Conservation (phyloP, 345 rosid species). For the Populus simonii region DNA sequence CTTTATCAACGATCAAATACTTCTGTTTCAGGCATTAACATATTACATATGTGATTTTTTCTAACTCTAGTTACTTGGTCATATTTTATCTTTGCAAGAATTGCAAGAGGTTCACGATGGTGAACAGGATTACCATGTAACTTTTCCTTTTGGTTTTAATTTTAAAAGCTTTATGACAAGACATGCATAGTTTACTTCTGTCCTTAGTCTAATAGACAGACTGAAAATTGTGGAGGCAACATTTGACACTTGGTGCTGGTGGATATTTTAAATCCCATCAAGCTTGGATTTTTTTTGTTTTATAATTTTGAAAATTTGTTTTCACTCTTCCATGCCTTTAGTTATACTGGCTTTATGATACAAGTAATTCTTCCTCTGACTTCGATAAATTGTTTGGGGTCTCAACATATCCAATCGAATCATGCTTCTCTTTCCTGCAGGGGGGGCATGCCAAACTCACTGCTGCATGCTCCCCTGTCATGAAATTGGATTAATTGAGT, state of each 20-base stretch:
- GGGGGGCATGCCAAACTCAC: not conserved
- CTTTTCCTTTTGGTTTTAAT: not conserved
- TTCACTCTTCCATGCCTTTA: not conserved
- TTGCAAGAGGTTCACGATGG: not conserved
- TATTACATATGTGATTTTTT: not conserved
- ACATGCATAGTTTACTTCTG: not conserved
- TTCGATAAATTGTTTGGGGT: not conserved
- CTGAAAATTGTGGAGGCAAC: not conserved
- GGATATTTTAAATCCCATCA: not conserved
- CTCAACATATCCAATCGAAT: not conserved
- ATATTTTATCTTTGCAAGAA: not conserved
- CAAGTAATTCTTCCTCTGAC: not conserved
- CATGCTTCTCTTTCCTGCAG: not conserved
- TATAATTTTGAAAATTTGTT: not conserved
- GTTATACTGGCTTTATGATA: not conserved
- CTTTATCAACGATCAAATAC: not conserved
- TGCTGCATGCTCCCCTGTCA: not conserved
- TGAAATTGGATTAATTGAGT: too few relatives aligned
- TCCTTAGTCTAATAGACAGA: not conserved
- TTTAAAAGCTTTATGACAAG: not conserved
- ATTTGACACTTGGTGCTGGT: not conserved
- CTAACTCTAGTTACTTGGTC: not conserved
- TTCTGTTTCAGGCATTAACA: not conserved
- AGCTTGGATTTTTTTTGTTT: not conserved
- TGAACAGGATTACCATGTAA: not conserved